These are phyloP conservation scores for Penicillium flavigenum DNA, from an alignment of 495 filamentous ascomycete species.

Conservation along the genomic window DNA sequence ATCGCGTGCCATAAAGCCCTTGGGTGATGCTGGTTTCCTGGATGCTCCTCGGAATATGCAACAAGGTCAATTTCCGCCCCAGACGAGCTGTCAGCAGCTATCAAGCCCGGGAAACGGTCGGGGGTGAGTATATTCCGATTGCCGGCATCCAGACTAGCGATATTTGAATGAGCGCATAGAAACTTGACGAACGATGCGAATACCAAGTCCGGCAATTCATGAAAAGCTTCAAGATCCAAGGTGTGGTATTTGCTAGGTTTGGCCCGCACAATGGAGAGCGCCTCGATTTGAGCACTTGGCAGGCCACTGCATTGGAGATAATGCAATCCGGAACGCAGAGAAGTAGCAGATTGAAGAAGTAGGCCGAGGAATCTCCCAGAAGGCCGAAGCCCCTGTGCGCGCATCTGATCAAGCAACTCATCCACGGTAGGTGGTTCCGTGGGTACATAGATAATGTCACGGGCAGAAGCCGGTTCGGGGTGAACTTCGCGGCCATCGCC, in stretches of 20 bases:
- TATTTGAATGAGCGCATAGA: slow-evolving; percentile 35
- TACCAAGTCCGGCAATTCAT: slow-evolving; percentile 39
- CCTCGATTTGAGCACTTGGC: slow-evolving; percentile 33
- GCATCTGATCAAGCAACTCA: slow-evolving; percentile 56
- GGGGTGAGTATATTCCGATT: slow-evolving; percentile 26
- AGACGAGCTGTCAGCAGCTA: slow-evolving; percentile 9
- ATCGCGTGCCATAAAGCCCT: slow-evolving; percentile 45
- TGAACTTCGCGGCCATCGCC: slow-evolving; percentile 62
- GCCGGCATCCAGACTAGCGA: neutral
- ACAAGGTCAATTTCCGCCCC: slow-evolving; percentile 20
- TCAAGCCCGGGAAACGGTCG: slow-evolving; percentile 36
- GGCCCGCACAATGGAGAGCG: slow-evolving; percentile 32
- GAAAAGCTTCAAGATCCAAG: slow-evolving; percentile 23
- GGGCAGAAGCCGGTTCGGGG: slow-evolving; percentile 54
- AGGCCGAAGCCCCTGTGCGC: slow-evolving; percentile 45
- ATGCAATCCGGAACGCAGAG: slow-evolving; percentile 38
- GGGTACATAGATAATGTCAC: slow-evolving; percentile 57
- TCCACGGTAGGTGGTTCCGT: slow-evolving; percentile 55
- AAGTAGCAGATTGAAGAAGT: slow-evolving; percentile 46
- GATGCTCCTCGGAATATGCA: slow-evolving; percentile 21
- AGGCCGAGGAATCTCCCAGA: slow-evolving; percentile 44
- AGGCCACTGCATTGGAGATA: slow-evolving; percentile 43
- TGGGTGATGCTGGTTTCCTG: slow-evolving; percentile 23
- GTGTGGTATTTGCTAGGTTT: slow-evolving; percentile 18
- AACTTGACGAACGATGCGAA: slow-evolving; percentile 52